Percentiles rank a stretch among this genome's conserved stretches.
Evolutionary conservation across 2,329 filamentous ascomycete species (phyloP).

Genomic region (Cordyceps tenuipes): DNA sequence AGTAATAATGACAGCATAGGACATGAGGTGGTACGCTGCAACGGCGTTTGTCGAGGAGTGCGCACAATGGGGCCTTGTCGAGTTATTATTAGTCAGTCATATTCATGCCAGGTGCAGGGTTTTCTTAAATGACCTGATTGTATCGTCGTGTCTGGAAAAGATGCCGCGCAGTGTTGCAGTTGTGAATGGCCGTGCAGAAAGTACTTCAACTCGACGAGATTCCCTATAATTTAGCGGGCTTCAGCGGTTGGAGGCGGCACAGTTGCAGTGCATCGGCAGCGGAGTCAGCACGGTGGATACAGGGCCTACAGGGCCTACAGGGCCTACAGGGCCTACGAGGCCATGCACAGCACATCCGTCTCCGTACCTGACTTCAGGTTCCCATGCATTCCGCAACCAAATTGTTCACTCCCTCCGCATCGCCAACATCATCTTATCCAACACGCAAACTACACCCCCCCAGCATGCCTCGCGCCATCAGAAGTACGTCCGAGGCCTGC

Average conservation of each 20-base stretch:
- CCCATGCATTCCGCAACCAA: too few relatives aligned
- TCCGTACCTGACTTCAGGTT: too few relatives aligned
- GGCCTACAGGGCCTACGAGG: not conserved
- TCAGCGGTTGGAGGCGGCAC: not conserved
- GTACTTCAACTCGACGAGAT: not conserved
- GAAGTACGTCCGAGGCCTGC: constrained; percentile 47
- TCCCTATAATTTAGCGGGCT: not conserved
- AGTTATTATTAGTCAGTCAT: not conserved
- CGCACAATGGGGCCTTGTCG: not conserved
- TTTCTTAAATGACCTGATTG: not conserved
- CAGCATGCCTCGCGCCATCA: constrained; percentile 3
- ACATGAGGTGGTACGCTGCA: not conserved
- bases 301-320: not conserved
- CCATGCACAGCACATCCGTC: too few relatives aligned
- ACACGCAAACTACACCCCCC: not conserved
- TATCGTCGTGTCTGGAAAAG: not conserved
- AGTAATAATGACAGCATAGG: too few relatives aligned
- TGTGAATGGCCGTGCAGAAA: not conserved
- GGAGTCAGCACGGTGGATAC: not conserved
- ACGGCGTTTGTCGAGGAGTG: not conserved
- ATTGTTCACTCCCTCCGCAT: too few relatives aligned
- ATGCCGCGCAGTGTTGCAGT: not conserved
- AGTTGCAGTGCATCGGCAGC: not conserved
- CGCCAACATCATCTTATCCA: too few relatives aligned
- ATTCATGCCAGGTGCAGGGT: not conserved